Conservation (phyloP, 2,329 filamentous ascomycete genomes). For the Diplodia corticola region DNA sequence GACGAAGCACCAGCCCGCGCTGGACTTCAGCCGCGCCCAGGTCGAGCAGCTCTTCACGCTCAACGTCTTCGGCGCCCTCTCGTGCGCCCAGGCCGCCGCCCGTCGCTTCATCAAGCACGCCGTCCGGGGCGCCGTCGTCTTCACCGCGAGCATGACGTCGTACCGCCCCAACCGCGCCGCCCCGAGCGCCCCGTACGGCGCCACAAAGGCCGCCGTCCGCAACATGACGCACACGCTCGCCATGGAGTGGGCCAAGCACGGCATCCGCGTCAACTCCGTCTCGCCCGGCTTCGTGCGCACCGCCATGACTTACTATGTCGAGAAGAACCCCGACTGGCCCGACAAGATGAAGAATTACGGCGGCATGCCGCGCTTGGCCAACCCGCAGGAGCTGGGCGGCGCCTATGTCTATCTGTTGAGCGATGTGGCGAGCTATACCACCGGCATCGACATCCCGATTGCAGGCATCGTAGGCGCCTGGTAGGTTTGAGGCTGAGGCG, state of each 20-base stretch:
- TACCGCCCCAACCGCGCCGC: slow-evolving; percentile 54
- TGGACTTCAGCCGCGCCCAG: slow-evolving; percentile 45
- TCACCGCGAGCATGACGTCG: slow-evolving; percentile 52
- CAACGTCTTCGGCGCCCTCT: slow-evolving; percentile 51
- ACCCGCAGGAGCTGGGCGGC: slow-evolving; percentile 53
- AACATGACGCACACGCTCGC: slow-evolving; percentile 45
- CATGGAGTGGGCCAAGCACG: slow-evolving; percentile 37
- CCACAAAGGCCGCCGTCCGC: slow-evolving; percentile 45
- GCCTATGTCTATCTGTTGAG: slow-evolving; percentile 52
- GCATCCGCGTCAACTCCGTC: slow-evolving; percentile 38
- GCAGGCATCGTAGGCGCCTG: slow-evolving; percentile 51
- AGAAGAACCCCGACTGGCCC: slow-evolving; percentile 52
- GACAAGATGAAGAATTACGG: slow-evolving; percentile 57
- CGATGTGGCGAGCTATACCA: slow-evolving; percentile 51
- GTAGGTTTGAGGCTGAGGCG: slow-evolving; percentile 26
- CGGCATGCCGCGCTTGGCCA: slow-evolving; percentile 53
- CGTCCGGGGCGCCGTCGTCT: slow-evolving; percentile 42
- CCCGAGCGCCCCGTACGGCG: slow-evolving; percentile 51
- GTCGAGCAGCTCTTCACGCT: slow-evolving; percentile 47
- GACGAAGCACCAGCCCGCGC: slow-evolving; percentile 50
- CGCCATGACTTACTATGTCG: slow-evolving; percentile 53
- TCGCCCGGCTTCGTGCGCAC: slow-evolving; percentile 37
- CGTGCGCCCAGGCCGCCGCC: slow-evolving; percentile 49
- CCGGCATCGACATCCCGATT: slow-evolving; percentile 52
- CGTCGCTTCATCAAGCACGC: slow-evolving; percentile 48